Evolutionary conservation across 1,284 basidiomycete genomes (phyloP).

Genomic region (Marasmius oreades): DNA sequence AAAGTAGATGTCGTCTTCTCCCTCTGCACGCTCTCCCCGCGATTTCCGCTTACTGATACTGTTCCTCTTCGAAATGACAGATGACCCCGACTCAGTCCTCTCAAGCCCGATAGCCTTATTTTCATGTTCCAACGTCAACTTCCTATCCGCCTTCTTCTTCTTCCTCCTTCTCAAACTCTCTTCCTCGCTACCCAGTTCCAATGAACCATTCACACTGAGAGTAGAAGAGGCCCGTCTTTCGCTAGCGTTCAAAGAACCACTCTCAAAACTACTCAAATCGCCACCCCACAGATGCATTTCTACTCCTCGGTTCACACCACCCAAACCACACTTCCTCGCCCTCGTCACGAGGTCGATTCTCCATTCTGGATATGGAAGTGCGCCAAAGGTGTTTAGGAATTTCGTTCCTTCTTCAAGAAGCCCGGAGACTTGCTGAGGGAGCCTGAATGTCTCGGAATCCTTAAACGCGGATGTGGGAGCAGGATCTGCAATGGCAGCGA

Average conservation of each 20-base stretch:
- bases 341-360: slow-evolving; percentile 42
- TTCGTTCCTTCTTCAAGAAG: not conserved
- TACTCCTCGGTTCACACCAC: slow-evolving; percentile 49
- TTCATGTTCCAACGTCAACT: slow-evolving; percentile 12
- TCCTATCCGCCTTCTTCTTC: slow-evolving; percentile 16
- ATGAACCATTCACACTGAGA: not conserved
- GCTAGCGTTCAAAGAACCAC: not conserved
- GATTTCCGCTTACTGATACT: not conserved
- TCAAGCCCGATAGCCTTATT: slow-evolving; percentile 12
- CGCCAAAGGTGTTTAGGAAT: slow-evolving; percentile 22
- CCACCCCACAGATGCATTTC: slow-evolving; percentile 37
- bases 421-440: not conserved
- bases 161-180: not conserved
- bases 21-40: not conserved
- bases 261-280: not conserved
- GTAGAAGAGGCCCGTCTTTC: not conserved
- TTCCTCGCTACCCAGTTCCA: not conserved
- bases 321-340: slow-evolving; percentile 53
- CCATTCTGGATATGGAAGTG: slow-evolving; percentile 63
- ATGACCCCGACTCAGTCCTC: not conserved
- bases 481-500: not conserved
- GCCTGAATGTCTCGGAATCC: not conserved
- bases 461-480: not conserved
- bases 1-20: not conserved
- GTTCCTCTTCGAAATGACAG: not conserved